Evolutionary conservation across 2,329 filamentous ascomycete species (phyloP), one percentile per base, ranked within the genome.

Genomic region (Parastagonospora avenae): DNA sequence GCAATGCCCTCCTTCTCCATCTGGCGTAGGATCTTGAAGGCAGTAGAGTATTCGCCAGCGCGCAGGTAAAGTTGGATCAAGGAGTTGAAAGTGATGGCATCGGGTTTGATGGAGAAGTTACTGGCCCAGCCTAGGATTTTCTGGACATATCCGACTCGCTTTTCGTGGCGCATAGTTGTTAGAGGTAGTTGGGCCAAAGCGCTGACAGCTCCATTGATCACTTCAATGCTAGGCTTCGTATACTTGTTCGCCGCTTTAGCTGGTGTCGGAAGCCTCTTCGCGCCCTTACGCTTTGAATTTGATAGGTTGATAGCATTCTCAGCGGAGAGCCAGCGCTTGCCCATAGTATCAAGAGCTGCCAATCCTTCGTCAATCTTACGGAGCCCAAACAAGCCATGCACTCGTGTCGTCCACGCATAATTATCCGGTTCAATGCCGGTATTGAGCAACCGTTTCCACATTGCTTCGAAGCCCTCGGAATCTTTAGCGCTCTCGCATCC

Each of bases 151-250:
- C 76, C 47, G 50, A 52, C 50, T 30, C 66, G 76, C 60, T 76
- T 71, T 28, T 78, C 67, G 55, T 83, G 79, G 5, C 55, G 33
- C 40, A 68, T 40, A 72, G 62, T n/a, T 72, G 68, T 27, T 12
- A 33, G 27, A 8, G 52, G 60, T 8, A 67, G 28, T 16, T 58
- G 47, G 15, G 89, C 73, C 11, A 93, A 74, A 2, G 83, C 85
- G n/a, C 80, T 79, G 42, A 93, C 78, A 9, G 85, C 85, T 7
- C 87, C 84, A 65, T 94, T 93, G 72, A 94, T 77, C 1, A 85
- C 82, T 48, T 80, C 81, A 40, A 87, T 83, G 10, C 76, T 81
- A 1, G 88, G 90, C 55, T 83, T 79, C 6, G 85, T 78, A 5
- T 80, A 80, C 2, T 62, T 73, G 47, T 74, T 72, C 19, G 73